Conservation (phyloP, 2,329 filamentous ascomycete species). For the Xylariaceae sp. region DNA sequence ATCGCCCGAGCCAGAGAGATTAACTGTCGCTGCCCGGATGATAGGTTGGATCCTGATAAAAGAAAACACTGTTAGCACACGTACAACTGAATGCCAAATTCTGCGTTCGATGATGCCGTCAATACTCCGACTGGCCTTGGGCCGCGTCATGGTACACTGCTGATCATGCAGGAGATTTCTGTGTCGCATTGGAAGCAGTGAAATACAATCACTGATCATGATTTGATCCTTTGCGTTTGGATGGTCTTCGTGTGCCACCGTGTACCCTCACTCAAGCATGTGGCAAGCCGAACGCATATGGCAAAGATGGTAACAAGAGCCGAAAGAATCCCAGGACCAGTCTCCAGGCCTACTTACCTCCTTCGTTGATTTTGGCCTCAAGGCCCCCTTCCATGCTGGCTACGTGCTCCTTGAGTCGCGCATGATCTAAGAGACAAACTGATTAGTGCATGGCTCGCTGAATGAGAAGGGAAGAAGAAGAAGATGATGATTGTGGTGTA, state of each 20-base stretch:
- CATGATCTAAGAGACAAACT: conserved; percentile 64
- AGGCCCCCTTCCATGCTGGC: conserved; percentile 80
- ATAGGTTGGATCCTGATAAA: conserved; percentile 77
- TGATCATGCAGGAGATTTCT: conserved; percentile 22
- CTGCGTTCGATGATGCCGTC: background rate
- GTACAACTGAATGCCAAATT: conserved; percentile 3
- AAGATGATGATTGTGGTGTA: background rate
- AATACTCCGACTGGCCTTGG: background rate
- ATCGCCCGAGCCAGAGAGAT: conserved; percentile 90
- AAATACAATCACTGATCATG: conserved; percentile 2
- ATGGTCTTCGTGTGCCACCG: conserved; percentile 18
- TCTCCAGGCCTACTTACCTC: conserved; percentile 58
- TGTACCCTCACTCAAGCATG: conserved; percentile 23
- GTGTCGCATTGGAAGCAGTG: conserved; percentile 36
- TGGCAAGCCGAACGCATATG: conserved; percentile 25
- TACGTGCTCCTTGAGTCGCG: conserved; percentile 86
- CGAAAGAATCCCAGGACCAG: conserved; percentile 28
- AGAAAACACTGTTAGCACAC: conserved; percentile 22
- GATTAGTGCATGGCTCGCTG: conserved; percentile 35
- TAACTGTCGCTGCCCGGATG: conserved; percentile 89
- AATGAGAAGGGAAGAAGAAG: conserved; percentile 15
- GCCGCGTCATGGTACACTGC: background rate
- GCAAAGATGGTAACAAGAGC: conserved; percentile 29
- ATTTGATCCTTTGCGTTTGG: conserved; percentile 13
- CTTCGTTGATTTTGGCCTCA: conserved; percentile 88